Evolutionary conservation across 164 flowering plant species (phyloP).

Genomic region (Pachysandra terminalis): DNA sequence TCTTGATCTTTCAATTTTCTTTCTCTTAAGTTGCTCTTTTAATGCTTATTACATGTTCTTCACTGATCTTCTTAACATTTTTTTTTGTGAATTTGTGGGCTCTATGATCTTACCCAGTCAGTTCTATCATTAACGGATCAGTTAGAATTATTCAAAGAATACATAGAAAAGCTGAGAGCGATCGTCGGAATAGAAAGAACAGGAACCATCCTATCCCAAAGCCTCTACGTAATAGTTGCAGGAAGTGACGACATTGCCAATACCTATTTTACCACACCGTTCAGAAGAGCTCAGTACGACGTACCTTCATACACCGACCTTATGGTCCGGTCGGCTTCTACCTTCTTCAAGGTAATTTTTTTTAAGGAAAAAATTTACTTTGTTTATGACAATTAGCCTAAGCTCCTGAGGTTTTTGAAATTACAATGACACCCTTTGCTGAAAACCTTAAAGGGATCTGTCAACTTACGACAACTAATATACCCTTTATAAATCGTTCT

Average conservation of each 20-base stretch:
- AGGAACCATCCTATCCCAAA: conserved; percentile 9
- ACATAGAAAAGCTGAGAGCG: conserved; percentile 16
- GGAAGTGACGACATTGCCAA: conserved; percentile 37
- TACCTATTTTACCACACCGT: conserved; percentile 17
- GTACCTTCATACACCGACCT: conserved; percentile 21
- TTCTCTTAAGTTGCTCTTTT: background rate
- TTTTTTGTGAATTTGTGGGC: too few relatives aligned
- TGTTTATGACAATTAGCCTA: too few relatives aligned
- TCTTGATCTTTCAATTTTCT: too few relatives aligned
- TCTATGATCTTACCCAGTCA: conserved; percentile 10
- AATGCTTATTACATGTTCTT: background rate
- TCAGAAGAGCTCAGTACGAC: conserved; percentile 13
- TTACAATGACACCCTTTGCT: too few relatives aligned
- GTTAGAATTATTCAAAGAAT: conserved; percentile 27
- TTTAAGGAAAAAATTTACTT: too few relatives aligned
- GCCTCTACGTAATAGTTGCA: conserved; percentile 11
- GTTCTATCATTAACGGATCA: conserved; percentile 28
- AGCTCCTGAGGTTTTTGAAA: too few relatives aligned
- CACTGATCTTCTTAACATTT: conserved; percentile 10
- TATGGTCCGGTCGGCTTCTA: conserved; percentile 21
- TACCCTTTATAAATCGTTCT: too few relatives aligned
- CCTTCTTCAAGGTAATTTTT: conserved; percentile 29
- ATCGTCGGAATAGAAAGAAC: conserved; percentile 23
- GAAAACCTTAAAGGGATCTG: too few relatives aligned
- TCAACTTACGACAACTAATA: too few relatives aligned